Evolutionary conservation across 1,284 basidiomycete genomes (phyloP).

Genomic region (Polyporus tsugae): DNA sequence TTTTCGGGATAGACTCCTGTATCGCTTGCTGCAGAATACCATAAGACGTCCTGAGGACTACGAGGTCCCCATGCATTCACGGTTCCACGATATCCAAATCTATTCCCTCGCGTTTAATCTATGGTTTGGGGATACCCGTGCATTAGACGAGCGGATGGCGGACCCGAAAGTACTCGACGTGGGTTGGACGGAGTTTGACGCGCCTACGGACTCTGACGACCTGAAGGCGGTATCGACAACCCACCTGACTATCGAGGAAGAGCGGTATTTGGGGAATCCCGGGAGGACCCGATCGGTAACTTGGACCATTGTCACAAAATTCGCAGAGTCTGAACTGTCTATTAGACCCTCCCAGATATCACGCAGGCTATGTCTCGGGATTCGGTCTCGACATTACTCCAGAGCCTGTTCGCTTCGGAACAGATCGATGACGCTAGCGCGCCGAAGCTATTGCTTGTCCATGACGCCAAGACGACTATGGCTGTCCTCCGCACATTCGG

Average conservation of each 20-base stretch:
- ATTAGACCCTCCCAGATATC: slow-evolving; percentile 20
- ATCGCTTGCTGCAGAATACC: slow-evolving; percentile 27
- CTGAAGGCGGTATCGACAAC: slow-evolving; percentile 31
- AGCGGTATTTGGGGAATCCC: slow-evolving; percentile 35
- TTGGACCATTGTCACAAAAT: background rate
- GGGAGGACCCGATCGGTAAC: slow-evolving; percentile 33
- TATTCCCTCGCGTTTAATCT: slow-evolving; percentile 42
- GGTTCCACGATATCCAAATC: slow-evolving; percentile 35
- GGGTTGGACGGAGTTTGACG: slow-evolving; percentile 41
- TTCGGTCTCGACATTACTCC: slow-evolving; percentile 25
- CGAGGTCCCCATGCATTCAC: slow-evolving; percentile 32
- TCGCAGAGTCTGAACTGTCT: background rate
- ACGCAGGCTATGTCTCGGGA: slow-evolving; percentile 22
- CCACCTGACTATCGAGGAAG: slow-evolving; percentile 39
- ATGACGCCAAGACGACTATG: slow-evolving; percentile 34
- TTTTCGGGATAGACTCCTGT: slow-evolving; percentile 28
- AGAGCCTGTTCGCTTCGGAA: slow-evolving; percentile 29
- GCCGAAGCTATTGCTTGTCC: slow-evolving; percentile 41
- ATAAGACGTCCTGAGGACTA: slow-evolving; percentile 32
- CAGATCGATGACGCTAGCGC: slow-evolving; percentile 1
- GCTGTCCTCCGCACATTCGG: slow-evolving; percentile 36
- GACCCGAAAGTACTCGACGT: slow-evolving; percentile 44
- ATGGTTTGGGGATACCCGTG: slow-evolving; percentile 40
- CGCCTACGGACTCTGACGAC: slow-evolving; percentile 29
- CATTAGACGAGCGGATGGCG: slow-evolving; percentile 30